Evolutionary conservation across 768 basidiomycete genomes (phyloP).

Genomic region (Boletus rubroflammeus): DNA sequence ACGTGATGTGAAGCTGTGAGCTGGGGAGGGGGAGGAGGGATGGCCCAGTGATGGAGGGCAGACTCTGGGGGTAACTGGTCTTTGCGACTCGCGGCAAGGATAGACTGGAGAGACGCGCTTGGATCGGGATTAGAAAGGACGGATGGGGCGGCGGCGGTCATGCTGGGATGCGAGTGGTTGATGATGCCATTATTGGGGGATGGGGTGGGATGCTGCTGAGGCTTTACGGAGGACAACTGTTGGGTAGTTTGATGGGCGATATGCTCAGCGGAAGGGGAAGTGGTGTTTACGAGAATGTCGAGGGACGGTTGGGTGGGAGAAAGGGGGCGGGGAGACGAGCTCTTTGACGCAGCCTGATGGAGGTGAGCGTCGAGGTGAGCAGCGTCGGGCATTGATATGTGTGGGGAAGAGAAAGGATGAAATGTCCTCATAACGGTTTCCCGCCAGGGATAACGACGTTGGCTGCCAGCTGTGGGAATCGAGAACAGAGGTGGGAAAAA

Average conservation of each 20-base stretch:
- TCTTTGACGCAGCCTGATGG: slow-evolving; percentile 30
- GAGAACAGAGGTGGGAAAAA: slow-evolving; percentile 46
- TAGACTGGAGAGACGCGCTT: slow-evolving; percentile 39
- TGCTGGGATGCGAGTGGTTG: slow-evolving; percentile 29
- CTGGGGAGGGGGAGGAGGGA: slow-evolving; percentile 30
- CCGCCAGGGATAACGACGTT: slow-evolving; percentile 37
- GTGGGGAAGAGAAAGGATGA: slow-evolving; percentile 42
- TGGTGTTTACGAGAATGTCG: slow-evolving; percentile 36
- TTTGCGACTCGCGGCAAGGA: slow-evolving; percentile 34
- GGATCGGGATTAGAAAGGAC: slow-evolving; percentile 37
- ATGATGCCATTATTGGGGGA: slow-evolving; percentile 26
- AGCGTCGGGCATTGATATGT: slow-evolving; percentile 40
- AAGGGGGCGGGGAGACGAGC: slow-evolving; percentile 48
- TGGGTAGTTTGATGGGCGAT: slow-evolving; percentile 33
- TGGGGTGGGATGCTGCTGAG: slow-evolving; percentile 18
- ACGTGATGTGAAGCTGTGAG: slow-evolving; percentile 27
- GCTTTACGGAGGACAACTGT: slow-evolving; percentile 30
- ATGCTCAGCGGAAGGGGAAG: slow-evolving; percentile 24
- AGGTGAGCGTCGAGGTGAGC: slow-evolving; percentile 33
- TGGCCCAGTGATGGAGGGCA: slow-evolving; percentile 39
- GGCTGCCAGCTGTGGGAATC: slow-evolving; percentile 46
- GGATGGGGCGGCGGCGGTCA: slow-evolving; percentile 30
- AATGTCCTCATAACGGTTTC: slow-evolving; percentile 44
- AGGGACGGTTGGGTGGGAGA: slow-evolving; percentile 39
- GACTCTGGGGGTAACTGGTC: slow-evolving; percentile 30